These are phyloP conservation scores for Bruguiera hainesii DNA, from an alignment of 441 rosid species.

Conservation along the genomic window DNA sequence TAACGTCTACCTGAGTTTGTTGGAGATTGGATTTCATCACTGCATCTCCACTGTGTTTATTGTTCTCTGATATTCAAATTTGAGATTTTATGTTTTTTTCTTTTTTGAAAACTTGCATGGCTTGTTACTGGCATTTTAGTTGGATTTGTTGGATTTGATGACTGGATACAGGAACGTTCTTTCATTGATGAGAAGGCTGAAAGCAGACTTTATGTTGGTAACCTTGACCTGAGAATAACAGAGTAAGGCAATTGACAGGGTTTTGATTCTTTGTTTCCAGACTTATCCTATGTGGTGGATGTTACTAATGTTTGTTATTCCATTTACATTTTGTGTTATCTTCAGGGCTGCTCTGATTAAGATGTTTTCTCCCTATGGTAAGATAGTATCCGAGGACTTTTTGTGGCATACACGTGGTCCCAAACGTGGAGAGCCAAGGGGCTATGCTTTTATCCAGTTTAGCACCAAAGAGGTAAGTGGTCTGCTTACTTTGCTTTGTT, in stretches of 20 bases:
- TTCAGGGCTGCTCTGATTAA: constrained; percentile 79
- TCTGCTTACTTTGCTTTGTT: constrained; percentile 18
- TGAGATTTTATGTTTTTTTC: no score
- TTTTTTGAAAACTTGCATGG: no score
- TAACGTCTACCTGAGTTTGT: no score
- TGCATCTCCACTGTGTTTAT: no score
- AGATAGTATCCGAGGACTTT: constrained; percentile 81
- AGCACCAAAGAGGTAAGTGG: constrained; percentile 72
- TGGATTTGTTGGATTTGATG: constrained; percentile 17
- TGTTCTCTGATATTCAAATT: no score
- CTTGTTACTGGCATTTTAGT: not conserved
- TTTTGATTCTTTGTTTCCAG: not conserved
- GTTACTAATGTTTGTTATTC: not conserved
- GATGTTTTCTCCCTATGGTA: constrained; percentile 91
- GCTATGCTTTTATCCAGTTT: constrained; percentile 78
- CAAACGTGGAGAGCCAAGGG: constrained; percentile 87
- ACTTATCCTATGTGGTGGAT: not conserved
- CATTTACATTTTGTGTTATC: not conserved
- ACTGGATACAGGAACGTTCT: constrained; percentile 49
- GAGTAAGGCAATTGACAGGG: constrained; percentile 50
- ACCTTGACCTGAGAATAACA: constrained; percentile 79
- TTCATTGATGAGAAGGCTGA: constrained; percentile 59
- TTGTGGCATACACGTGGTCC: constrained; percentile 96
- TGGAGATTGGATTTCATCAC: no score
- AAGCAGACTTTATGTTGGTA: constrained; percentile 73